Base-by-base conservation (phyloP, 768 basidiomycete genomes). In the Lactarius akahatsu region DNA sequence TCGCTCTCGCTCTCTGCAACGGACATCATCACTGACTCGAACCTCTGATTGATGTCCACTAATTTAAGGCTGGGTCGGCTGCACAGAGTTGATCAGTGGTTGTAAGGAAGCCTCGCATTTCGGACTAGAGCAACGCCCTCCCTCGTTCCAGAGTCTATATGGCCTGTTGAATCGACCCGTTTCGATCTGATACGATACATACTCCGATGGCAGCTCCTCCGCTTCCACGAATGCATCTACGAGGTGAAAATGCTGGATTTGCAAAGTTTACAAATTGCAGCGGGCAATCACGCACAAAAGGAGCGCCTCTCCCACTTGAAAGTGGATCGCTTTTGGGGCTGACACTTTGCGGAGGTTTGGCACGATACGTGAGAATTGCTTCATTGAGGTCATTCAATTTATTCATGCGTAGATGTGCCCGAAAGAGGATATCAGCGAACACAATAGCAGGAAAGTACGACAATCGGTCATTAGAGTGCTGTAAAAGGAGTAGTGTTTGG, bases 141-240 rank as follows among this genome's bases (percentile, higher is more conserved):
- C 64, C 59, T 36, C 23, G 38, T 8, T 65, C 59, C 18, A 65
- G 59, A 23, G 40, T 56, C 32, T 60, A 52, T 10, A 63, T 34
- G 1, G 62, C 62, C 13, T 18, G 18, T 9, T 38, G 1, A 64
- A 11, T 38, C 18, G 62, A 50, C 56, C 62, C 11, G 4, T 36
- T 7, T 57, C 43, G 43, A 58, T 43, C n/a, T 36, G 62, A 50
- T 26, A 20, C 0, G 64, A 59, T 13, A 40, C 64, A 13, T 54
- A 43, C 6, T 43, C 41, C 4, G 13, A 26, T 30, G 52, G 52
- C 23, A 41, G 18, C 15, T 4, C 15, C 40, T 15, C 40, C 40
- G 10, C 40, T 15, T 41, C 16, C 40, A 15, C 6, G 40, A 41
- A 16, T 16, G 13, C 38, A 15, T 15, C 11, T 3, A 16, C 16